These are phyloP conservation scores for Tuctoria greenei DNA, from an alignment of 176 grass and related monocot species.

Conservation along the genomic window DNA sequence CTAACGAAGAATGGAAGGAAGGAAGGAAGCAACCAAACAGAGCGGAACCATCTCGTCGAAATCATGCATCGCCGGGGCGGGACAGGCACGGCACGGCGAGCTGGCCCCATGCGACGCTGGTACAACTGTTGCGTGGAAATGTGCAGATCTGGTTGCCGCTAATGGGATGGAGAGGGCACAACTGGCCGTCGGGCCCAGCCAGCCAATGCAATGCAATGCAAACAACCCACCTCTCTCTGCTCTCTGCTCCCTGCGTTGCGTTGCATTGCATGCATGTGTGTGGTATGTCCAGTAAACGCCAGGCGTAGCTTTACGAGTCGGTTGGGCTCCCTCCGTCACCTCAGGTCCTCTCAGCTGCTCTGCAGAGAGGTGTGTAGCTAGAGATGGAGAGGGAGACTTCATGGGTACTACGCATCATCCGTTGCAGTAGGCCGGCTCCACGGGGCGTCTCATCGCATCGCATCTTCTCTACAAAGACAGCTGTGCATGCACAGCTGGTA, in stretches of 20 bases:
- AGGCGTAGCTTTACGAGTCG: not conserved
- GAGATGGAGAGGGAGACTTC: not conserved
- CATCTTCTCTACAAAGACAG: not conserved
- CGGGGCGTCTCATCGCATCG: not conserved
- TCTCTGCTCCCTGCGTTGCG: not conserved
- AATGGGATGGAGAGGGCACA: not conserved
- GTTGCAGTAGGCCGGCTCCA: not conserved
- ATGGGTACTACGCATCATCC: not conserved
- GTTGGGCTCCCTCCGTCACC: not conserved
- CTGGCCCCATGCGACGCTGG: not conserved
- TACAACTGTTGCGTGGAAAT: constrained; percentile 30
- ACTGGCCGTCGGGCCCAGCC: not conserved
- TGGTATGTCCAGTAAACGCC: not conserved
- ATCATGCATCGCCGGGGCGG: not conserved
- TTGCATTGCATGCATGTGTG: not conserved
- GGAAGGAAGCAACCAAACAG: not conserved
- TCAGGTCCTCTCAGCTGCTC: not conserved
- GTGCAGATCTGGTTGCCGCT: constrained; percentile 20
- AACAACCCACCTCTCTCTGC: not conserved
- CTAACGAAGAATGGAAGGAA: not conserved
- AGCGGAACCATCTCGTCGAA: not conserved
- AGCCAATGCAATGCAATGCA: not conserved
- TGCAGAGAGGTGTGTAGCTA: not conserved
- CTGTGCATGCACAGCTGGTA: not conserved
- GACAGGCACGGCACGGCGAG: not conserved